These are phyloP conservation scores for Lachancea dasiensis DNA, from an alignment of 805 yeast genomes.

Conservation along the genomic window DNA sequence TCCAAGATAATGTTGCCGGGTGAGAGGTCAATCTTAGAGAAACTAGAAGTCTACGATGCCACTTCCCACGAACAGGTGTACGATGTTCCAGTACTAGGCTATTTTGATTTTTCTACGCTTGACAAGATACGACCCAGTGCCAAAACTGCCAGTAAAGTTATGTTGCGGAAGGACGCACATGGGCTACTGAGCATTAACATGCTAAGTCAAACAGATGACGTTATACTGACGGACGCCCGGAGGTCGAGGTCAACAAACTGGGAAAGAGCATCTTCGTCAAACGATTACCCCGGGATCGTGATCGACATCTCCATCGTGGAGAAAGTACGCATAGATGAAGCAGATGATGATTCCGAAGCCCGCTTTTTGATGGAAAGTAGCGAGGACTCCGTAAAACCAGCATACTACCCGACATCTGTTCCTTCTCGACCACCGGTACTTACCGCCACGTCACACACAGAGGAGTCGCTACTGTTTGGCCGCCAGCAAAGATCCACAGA, in stretches of 20 bases:
- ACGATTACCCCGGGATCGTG: conserved; percentile 38
- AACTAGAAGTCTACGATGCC: conserved; percentile 38
- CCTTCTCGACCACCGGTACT: neutral
- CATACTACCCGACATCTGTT: neutral
- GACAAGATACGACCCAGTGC: conserved; percentile 45
- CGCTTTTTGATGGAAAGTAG: conserved; percentile 23
- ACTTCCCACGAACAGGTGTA: conserved; percentile 20
- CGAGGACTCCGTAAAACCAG: conserved; percentile 6
- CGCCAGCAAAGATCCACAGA: neutral
- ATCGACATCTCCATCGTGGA: conserved; percentile 36
- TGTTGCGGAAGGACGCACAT: conserved; percentile 47
- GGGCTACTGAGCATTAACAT: conserved; percentile 46
- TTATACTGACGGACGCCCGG: conserved; percentile 21
- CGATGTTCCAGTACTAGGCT: conserved; percentile 36
- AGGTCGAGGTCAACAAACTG: conserved; percentile 12
- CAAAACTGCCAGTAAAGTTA: conserved; percentile 45
- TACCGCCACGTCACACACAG: neutral
- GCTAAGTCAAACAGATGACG: conserved; percentile 34
- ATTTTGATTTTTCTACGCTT: conserved; percentile 45
- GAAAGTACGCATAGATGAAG: conserved; percentile 25
- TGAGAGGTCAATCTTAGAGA: conserved; percentile 56
- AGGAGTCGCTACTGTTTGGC: conserved; percentile 1
- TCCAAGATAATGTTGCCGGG: conserved; percentile 63
- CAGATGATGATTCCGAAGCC: conserved; percentile 22
- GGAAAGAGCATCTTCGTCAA: conserved; percentile 22